Conservation (phyloP, 1,139 yeast genomes). For the Diutina pseudorugosa region DNA sequence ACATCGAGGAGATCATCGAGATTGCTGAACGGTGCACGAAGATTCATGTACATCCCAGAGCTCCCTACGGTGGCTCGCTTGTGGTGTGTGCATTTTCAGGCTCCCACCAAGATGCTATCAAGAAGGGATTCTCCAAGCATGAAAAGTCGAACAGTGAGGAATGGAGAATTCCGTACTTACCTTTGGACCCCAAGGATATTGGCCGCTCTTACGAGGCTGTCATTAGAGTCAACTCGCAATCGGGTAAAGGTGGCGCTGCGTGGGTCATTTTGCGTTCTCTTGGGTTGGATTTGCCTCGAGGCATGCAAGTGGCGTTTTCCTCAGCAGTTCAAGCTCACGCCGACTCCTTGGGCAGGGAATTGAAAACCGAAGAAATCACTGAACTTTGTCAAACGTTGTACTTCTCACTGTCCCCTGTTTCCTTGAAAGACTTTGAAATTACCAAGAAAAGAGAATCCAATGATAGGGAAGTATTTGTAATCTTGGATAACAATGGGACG, state of each 20-base stretch:
- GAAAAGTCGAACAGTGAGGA: constrained; percentile 23
- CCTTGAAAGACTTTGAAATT: constrained; percentile 38
- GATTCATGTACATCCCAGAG: constrained; percentile 85
- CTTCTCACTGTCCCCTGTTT: constrained; percentile 18
- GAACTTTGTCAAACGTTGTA: constrained; percentile 63
- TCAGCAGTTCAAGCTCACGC: constrained; percentile 72
- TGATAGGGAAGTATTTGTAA: constrained; percentile 23
- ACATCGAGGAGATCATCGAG: constrained; percentile 68
- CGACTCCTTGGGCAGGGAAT: constrained; percentile 75
- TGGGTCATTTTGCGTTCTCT: constrained; percentile 86
- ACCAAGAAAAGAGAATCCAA: constrained; percentile 18
- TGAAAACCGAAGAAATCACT: constrained; percentile 65
- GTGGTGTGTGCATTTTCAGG: constrained; percentile 97
- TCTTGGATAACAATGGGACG: constrained; percentile 35
- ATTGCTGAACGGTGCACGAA: constrained; percentile 90
- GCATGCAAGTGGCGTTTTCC: constrained; percentile 83
- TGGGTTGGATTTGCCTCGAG: constrained; percentile 88
- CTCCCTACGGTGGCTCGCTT: constrained; percentile 94
- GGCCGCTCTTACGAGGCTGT: constrained; percentile 97
- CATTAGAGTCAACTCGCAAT: constrained; percentile 93
- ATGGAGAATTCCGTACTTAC: constrained; percentile 91
- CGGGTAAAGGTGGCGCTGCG: constrained; percentile 98
- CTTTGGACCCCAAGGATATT: constrained; percentile 91
- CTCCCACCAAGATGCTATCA: constrained; percentile 96
- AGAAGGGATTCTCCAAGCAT: constrained; percentile 67